phyloP scores from a whole-genome alignment of 352 stramenopile species.

The Pythium aristosporum region DNA sequence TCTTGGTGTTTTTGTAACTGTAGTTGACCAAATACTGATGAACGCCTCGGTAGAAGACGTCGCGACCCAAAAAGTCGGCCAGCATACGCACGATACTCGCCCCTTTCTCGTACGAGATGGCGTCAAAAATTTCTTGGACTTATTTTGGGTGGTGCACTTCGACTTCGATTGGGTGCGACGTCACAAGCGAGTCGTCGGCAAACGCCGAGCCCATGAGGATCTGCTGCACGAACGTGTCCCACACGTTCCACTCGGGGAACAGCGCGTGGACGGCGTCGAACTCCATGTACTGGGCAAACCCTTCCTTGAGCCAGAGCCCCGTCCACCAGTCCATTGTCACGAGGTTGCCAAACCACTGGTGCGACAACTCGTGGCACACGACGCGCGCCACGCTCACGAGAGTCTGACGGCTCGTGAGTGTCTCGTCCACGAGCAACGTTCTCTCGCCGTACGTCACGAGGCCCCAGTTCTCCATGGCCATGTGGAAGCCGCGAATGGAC shows the following conservation, averaged over 20 bases:
- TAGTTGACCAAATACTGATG: constrained; percentile 91
- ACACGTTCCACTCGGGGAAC: constrained; percentile 94
- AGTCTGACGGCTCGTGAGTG: constrained; percentile 55
- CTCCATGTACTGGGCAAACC: constrained; percentile 97
- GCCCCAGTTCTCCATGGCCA: constrained; percentile 96
- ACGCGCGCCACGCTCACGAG: constrained; percentile 88
- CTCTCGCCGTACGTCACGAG: constrained; percentile 96
- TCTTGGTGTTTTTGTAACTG: constrained; percentile 96
- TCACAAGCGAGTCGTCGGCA: constrained; percentile 90
- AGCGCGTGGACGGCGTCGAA: constrained; percentile 92
- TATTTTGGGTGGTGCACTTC: constrained; percentile 92
- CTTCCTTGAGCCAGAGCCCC: constrained; percentile 97
- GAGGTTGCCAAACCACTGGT: constrained; percentile 97
- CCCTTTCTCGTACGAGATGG: constrained; percentile 95
- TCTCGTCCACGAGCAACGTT: constrained; percentile 81
- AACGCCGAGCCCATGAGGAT: constrained; percentile 81
- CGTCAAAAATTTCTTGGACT: constrained; percentile 98
- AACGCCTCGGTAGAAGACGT: constrained; percentile 83
- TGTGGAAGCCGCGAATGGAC: constrained; percentile 92
- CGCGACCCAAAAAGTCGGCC: constrained; percentile 61
- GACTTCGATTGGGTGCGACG: constrained; percentile 94
- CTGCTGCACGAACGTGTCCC: constrained; percentile 93
- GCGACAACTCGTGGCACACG: constrained; percentile 97
- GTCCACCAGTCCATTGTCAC: constrained; percentile 98
- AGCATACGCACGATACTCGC: constrained; percentile 75